Conservation (phyloP, 495 filamentous ascomycete genomes). For the Penicillium argentinense region DNA sequence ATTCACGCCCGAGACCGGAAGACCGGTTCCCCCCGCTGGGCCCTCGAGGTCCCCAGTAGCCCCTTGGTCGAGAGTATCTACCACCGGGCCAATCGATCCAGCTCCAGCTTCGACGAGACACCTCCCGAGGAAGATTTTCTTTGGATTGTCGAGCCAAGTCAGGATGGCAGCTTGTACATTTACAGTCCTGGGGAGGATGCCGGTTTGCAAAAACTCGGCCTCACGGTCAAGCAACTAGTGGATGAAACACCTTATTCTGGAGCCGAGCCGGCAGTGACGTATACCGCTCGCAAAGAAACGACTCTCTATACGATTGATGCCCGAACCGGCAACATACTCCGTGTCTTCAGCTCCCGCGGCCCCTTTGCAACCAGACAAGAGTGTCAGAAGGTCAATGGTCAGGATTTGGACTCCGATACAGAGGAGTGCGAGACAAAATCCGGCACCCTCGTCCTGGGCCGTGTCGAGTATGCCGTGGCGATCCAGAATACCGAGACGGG, state of each 20-base stretch:
- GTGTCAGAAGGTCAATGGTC: slow-evolving; percentile 56
- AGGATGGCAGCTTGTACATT: slow-evolving; percentile 85
- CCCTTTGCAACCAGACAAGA: slow-evolving; percentile 49
- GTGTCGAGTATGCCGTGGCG: slow-evolving; percentile 82
- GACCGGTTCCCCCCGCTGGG: slow-evolving; percentile 80
- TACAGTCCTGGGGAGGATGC: slow-evolving; percentile 66
- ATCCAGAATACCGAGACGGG: slow-evolving; percentile 77
- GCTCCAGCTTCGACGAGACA: slow-evolving; percentile 54
- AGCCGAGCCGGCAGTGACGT: slow-evolving; percentile 67
- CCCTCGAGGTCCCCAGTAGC: slow-evolving; percentile 69
- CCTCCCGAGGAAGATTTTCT: slow-evolving; percentile 75
- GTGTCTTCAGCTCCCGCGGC: slow-evolving; percentile 60
- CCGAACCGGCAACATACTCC: slow-evolving; percentile 70
- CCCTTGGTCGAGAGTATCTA: slow-evolving; percentile 91
- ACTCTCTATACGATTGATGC: slow-evolving; percentile 82
- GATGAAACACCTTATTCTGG: slow-evolving; percentile 66
- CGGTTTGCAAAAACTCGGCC: slow-evolving; percentile 60
- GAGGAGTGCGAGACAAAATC: slow-evolving; percentile 72
- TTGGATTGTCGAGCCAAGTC: slow-evolving; percentile 96
- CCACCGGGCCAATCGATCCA: slow-evolving; percentile 68
- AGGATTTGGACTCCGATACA: slow-evolving; percentile 61
- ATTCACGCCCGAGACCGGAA: slow-evolving; percentile 90
- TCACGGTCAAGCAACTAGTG: slow-evolving; percentile 80
- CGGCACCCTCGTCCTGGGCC: slow-evolving; percentile 73
- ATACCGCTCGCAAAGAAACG: slow-evolving; percentile 80